phyloP scores from a whole-genome alignment of 208 protist genomes.

The Porcisia hertigi region DNA sequence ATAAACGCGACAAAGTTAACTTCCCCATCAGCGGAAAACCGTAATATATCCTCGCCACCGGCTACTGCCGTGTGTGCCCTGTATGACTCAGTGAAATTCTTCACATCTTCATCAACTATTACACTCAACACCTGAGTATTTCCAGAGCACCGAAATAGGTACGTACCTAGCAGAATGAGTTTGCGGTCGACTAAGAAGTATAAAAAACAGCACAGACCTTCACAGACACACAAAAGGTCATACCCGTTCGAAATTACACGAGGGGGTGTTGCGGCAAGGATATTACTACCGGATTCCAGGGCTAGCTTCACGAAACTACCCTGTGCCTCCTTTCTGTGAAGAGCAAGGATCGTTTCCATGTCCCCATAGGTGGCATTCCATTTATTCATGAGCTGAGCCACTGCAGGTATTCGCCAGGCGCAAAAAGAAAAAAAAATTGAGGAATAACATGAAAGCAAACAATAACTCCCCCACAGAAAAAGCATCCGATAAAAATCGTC shows the following conservation, averaged over 20 bases:
- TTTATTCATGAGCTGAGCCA: not conserved
- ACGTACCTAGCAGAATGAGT: conserved; percentile 23
- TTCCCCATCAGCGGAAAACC: conserved; percentile 16
- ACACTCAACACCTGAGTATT: conserved; percentile 35
- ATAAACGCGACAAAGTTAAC: conserved; percentile 27
- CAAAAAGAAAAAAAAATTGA: not conserved
- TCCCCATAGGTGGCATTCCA: not conserved
- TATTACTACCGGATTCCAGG: conserved; percentile 14
- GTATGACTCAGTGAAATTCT: conserved; percentile 12
- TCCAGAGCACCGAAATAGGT: conserved; percentile 27
- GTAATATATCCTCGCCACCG: not conserved
- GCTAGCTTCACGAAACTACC: conserved; percentile 3
- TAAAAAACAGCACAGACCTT: conserved; percentile 24
- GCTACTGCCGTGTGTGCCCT: not conserved
- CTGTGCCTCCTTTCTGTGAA: conserved; percentile 11
- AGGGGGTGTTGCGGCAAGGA: conserved; percentile 3
- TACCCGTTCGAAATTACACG: conserved; percentile 27
- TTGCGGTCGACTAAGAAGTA: conserved; percentile 17
- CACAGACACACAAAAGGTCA: conserved; percentile 29
- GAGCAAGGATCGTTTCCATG: conserved; percentile 30
- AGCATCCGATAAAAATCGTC: no score
- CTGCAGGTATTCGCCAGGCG: no score
- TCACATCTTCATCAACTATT: conserved; percentile 24
- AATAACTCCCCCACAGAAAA: no score
- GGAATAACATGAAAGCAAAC: conserved; percentile 7